Base-by-base conservation (phyloP, 257 asterid genomes). In the Cynanchum wilfordii region DNA sequence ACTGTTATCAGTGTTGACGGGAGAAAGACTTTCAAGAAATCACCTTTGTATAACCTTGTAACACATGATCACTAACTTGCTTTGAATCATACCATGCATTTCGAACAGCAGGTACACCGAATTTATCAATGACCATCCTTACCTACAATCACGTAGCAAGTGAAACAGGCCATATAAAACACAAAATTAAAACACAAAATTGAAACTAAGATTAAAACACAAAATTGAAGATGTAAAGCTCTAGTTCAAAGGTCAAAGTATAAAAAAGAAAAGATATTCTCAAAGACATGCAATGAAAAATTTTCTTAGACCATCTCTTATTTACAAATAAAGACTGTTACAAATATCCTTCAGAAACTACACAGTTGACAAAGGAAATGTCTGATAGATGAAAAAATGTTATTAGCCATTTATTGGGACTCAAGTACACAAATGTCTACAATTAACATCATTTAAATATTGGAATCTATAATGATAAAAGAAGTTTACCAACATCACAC, bases 21-120 rank as follows among this genome's bases (percentile, higher is more conserved):
- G 42, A 66, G 42, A 20, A 76, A 54, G 77, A 67, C 66, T 75
- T 55, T 44, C 72, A 52, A 63, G 66, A 72, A 38, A 40, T 82
- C 82, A 94, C 99, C 96, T 89, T 94, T 73, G 96, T 92, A 73
- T 94, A 91, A 71, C 99, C 96, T 81, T 84, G 90, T 73, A 90
- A 27, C 79, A 89, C 84, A 75, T 85, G 89, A 76, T 94, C 99
- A 17, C 91, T 87, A 51, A 91, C 91, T 85, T 89, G 90, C 25
- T 79, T 87, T 30, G 97, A 71, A 78, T 91, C 95, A 71, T 87
- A 92, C 99, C 99, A 91, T 24, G 99, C 84, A 79, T 79, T 63
- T 51, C 88, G 89, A 75, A 94, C 77, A 11, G 89, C 97, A 68
- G 82, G 57, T 81, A 79, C 59, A 64, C 99, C 99, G 54, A 94